A percentile compares a stretch with the other conserved stretches of the same genome.
Evolutionary conservation across 257 asterid species (phyloP).

Genomic region (Nicotiana benthamiana): DNA sequence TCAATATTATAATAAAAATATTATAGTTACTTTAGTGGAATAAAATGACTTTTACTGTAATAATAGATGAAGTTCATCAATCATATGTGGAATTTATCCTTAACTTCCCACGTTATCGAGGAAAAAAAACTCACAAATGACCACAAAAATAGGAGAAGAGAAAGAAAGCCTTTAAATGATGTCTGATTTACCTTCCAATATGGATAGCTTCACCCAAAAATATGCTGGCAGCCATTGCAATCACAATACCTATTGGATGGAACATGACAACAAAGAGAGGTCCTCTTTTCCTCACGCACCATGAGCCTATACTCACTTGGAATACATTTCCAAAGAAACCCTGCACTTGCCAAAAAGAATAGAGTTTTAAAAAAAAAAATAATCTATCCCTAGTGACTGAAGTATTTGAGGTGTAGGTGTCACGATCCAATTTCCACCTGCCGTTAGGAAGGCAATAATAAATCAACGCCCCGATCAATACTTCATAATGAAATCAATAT

Average conservation of each 20-base stretch:
- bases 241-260: constrained; percentile 53
- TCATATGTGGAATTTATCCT: neutral
- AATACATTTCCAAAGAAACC: constrained; percentile 55
- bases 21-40: too few relatives aligned
- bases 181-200: constrained; percentile 48
- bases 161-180: neutral
- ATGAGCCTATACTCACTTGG: constrained; percentile 40
- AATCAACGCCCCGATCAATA: too few relatives aligned
- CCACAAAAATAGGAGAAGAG: neutral
- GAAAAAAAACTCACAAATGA: too few relatives aligned
- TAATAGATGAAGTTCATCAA: too few relatives aligned
- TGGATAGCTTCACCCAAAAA: constrained; percentile 47
- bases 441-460: too few relatives aligned
- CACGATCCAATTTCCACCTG: too few relatives aligned
- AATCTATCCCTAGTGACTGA: too few relatives aligned
- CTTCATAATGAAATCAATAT: too few relatives aligned
- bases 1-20: too few relatives aligned
- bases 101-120: rapidly evolving
- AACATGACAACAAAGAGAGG: constrained; percentile 61
- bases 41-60: too few relatives aligned
- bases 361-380: too few relatives aligned
- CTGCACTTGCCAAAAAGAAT: constrained; percentile 12
- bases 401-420: too few relatives aligned
- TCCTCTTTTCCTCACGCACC: constrained; percentile 59
- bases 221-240: constrained; percentile 37